Evolutionary conservation across 768 basidiomycete species (phyloP).

Genomic region (Ramaria sp.): DNA sequence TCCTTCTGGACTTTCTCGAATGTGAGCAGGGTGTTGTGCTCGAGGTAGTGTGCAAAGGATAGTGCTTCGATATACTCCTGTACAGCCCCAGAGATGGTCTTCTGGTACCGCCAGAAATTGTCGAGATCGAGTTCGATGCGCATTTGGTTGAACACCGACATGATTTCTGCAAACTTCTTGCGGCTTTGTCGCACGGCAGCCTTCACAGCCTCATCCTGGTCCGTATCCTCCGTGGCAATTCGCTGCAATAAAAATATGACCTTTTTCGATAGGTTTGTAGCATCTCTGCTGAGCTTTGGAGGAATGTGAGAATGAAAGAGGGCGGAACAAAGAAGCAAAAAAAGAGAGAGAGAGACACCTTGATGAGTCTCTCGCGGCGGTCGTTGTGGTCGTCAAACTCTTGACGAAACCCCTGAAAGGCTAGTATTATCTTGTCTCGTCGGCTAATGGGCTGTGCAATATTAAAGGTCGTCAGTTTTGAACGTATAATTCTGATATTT

Average conservation of each 20-base stretch:
- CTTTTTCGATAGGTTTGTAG: constrained; percentile 88
- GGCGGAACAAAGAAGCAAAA: no score
- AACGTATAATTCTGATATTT: no score
- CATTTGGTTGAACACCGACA: constrained; percentile 49
- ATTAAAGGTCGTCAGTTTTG: not conserved
- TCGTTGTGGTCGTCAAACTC: constrained; percentile 81
- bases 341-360: constrained; percentile 36
- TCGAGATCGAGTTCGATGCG: constrained; percentile 52
- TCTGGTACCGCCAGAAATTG: constrained; percentile 69
- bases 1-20: constrained; percentile 56
- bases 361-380: constrained; percentile 81
- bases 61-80: constrained; percentile 96
- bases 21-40: constrained; percentile 54
- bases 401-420: constrained; percentile 54
- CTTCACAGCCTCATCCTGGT: constrained; percentile 18
- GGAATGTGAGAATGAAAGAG: not conserved
- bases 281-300: constrained; percentile 65
- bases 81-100: constrained; percentile 65
- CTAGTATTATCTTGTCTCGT: constrained; percentile 13
- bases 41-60: constrained; percentile 79
- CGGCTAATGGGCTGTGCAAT: not conserved
- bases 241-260: constrained; percentile 89
- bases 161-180: constrained; percentile 58
- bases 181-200: constrained; percentile 40
- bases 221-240: constrained; percentile 34